Base-by-base conservation (phyloP, 768 basidiomycete species). In the Strobilomyces dryophilus region DNA sequence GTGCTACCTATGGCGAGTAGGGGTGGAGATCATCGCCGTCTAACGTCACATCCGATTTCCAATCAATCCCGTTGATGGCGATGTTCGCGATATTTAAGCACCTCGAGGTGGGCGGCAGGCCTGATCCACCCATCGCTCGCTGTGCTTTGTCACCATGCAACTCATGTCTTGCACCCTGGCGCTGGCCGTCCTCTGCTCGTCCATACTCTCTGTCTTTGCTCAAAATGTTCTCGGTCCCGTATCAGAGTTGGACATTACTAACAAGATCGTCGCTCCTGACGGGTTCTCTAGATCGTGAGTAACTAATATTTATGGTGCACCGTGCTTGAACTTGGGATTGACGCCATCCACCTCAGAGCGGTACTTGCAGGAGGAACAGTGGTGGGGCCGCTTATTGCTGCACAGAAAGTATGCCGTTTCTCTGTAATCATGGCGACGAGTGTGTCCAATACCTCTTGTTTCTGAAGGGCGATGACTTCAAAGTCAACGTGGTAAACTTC, bases 331-430 rank as follows among this genome's bases (percentile, higher is more conserved):
- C 44, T n/a, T 26, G 29, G 21, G 4, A 27, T 43, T 54, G 24
- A 56, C 40, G 6, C n/a, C 21, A 1, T 8, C 29, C 29, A 7
- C 29, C 29, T 27, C 21, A 76, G 76, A 34, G 54, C 77, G 11
- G 73, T 76, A 10, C 64, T 80, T 11, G 74, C 75, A 15, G 72
- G 62, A 10, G 76, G 77, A 8, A 67, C 53, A 0, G 73, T 75
- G 40, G 81, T 77, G 4, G 80, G 76, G 0, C 77, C 78, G 2
- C 56, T 78, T 31, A 76, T 81, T 48, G 14, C 27, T 0, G 74
- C 71, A 1, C 45, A 66, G 17, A 82, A 80, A 53, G 66, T 62
- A 37, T 31, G 8, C 14, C 0, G n/a, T 32, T 34, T 18, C 10
- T 47, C 15, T 7, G 29, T 12, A 12, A 21, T 18, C 37, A 15